Evolutionary conservation across 331 rosid species (phyloP).

Genomic region (Phaseolus coccineus): DNA sequence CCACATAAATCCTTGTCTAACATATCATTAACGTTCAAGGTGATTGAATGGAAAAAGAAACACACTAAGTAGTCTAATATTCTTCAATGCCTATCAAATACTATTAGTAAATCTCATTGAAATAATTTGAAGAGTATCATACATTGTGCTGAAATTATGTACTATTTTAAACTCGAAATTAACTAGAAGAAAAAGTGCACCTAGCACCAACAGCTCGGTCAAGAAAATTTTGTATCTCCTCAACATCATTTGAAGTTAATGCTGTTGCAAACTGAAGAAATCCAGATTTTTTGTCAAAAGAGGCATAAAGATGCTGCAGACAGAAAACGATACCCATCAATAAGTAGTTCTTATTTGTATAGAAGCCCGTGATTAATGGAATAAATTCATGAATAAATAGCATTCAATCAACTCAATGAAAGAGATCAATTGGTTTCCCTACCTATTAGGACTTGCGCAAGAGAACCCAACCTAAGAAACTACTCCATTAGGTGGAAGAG

Average conservation of each 20-base stretch:
- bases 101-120: constrained; percentile 18
- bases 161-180: constrained; percentile 26
- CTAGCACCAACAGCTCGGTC: constrained; percentile 75
- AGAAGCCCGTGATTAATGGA: neutral
- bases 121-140: neutral
- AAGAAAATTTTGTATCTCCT: constrained; percentile 89
- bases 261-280: constrained; percentile 85
- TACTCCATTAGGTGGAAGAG: too few relatives aligned
- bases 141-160: constrained; percentile 21
- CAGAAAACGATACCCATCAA: constrained; percentile 39
- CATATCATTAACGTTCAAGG: neutral
- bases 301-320: constrained; percentile 78
- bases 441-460: too few relatives aligned
- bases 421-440: constrained; percentile 22
- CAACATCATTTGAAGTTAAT: constrained; percentile 86
- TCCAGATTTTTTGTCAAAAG: constrained; percentile 83
- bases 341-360: constrained; percentile 23
- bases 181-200: constrained; percentile 50
- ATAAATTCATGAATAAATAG: constrained; percentile 15
- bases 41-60: neutral
- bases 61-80: neutral
- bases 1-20: neutral
- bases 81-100: constrained; percentile 5
- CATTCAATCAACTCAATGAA: neutral
- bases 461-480: too few relatives aligned